Evolutionary conservation across 2,329 filamentous ascomycete species (phyloP).

Genomic region (Fusarium oxysporum): DNA sequence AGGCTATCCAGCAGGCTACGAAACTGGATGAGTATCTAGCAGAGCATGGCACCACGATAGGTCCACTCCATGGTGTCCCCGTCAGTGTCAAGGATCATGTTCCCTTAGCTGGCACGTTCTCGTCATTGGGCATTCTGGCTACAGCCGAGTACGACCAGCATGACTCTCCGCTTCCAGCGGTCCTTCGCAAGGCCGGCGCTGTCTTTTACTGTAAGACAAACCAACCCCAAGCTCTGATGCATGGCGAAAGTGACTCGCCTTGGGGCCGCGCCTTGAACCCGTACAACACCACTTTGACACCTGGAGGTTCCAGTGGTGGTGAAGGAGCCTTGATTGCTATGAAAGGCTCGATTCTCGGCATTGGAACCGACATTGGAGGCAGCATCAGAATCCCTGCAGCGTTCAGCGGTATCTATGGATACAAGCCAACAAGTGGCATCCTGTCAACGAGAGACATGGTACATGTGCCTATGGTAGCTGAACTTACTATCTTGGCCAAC

Average conservation of each 20-base stretch:
- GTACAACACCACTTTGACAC: background rate
- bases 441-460: background rate
- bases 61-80: background rate
- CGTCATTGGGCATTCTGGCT: background rate
- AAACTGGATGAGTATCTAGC: background rate
- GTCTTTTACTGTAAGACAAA: background rate
- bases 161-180: background rate
- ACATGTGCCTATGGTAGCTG: background rate
- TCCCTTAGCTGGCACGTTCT: background rate
- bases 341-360: background rate
- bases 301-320: background rate
- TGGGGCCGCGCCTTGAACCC: background rate
- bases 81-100: background rate
- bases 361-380: background rate
- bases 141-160: background rate
- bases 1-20: background rate
- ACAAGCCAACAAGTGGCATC: background rate
- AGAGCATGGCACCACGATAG: background rate
- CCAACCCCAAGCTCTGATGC: background rate
- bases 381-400: background rate
- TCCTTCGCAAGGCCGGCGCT: background rate
- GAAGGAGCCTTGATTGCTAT: background rate
- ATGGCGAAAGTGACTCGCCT: background rate
- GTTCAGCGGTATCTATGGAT: background rate
- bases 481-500: background rate